Evolutionary conservation across 164 flowering plant genomes (phyloP).

Genomic region (Berberis thunbergii): DNA sequence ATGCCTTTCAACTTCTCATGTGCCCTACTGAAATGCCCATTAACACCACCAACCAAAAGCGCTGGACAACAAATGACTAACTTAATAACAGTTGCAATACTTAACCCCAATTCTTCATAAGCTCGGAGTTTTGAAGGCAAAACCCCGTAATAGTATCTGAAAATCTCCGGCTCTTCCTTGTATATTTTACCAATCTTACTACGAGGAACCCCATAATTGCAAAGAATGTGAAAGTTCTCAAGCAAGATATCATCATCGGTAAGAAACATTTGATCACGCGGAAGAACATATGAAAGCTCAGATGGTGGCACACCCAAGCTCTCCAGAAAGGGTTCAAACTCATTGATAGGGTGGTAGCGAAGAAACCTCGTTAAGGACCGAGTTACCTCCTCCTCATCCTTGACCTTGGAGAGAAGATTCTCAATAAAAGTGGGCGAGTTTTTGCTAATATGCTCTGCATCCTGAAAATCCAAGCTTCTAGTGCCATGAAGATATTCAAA

Average conservation of each 20-base stretch:
- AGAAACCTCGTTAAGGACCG: conserved; percentile 36
- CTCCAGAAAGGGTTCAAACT: conserved; percentile 85
- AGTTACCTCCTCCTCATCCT: conserved; percentile 22
- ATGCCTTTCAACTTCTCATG: conserved; percentile 30
- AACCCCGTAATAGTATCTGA: conserved; percentile 39
- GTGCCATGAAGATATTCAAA: conserved; percentile 66
- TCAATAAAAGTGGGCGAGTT: conserved; percentile 50
- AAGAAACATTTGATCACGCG: conserved; percentile 45
- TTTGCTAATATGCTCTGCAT: conserved; percentile 71
- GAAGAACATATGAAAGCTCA: conserved; percentile 35
- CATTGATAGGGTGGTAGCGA: conserved; percentile 73
- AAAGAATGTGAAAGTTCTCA: conserved; percentile 51
- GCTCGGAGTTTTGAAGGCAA: conserved; percentile 35
- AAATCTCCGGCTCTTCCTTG: conserved; percentile 43
- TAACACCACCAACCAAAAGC: conserved; percentile 38
- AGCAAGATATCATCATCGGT: conserved; percentile 50
- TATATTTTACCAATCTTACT: conserved; percentile 59
- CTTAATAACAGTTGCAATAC: conserved; percentile 22
- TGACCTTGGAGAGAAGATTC: conserved; percentile 30
- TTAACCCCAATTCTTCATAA: conserved; percentile 41
- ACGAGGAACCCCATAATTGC: conserved; percentile 50
- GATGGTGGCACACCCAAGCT: conserved; percentile 60
- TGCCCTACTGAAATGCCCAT: conserved; percentile 29
- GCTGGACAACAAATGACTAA: conserved; percentile 36
- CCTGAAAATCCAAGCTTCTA: conserved; percentile 41